A percentile compares a stretch with the other conserved stretches of the same genome.
phyloP scores from a whole-genome alignment of 768 basidiomycete species.

The Dentipellis sp. region DNA sequence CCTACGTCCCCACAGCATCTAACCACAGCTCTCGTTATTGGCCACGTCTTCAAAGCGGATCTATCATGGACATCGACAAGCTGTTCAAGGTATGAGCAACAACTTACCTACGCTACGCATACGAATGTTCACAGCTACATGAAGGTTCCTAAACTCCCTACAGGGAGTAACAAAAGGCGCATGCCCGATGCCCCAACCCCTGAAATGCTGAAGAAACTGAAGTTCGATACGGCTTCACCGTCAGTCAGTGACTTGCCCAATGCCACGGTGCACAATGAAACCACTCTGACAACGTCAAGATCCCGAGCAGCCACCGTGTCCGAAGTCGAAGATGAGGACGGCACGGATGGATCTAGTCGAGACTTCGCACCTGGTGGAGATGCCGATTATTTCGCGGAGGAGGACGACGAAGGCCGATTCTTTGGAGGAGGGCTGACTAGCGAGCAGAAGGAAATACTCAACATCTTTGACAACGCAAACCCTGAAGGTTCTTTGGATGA shows the following conservation, averaged over 20 bases:
- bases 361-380: constrained; percentile 80
- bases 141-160: constrained; percentile 64
- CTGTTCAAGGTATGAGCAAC: constrained; percentile 32
- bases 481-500: constrained; percentile 57
- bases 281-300: constrained; percentile 20
- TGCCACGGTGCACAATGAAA: constrained; percentile 5
- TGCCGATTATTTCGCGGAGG: constrained; percentile 84
- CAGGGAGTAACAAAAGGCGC: constrained; percentile 58
- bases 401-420: constrained; percentile 88
- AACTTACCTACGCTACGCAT: constrained; percentile 1
- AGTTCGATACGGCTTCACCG: constrained; percentile 32
- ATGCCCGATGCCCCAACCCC: constrained; percentile 69
- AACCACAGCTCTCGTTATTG: no score
- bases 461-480: constrained; percentile 79
- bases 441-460: constrained; percentile 92
- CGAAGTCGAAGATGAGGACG: constrained; percentile 39
- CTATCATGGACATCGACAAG: constrained; percentile 39
- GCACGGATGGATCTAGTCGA: constrained; percentile 20
- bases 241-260: neutral
- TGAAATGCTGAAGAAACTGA: constrained; percentile 79
- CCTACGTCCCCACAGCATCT: no score
- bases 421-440: constrained; percentile 89
- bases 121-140: neutral
- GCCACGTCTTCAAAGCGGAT: no score
- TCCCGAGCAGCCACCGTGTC: constrained; percentile 41